These are phyloP conservation scores for Fusarium sp. DNA, from an alignment of 2,329 filamentous ascomycete genomes.

Conservation along the genomic window DNA sequence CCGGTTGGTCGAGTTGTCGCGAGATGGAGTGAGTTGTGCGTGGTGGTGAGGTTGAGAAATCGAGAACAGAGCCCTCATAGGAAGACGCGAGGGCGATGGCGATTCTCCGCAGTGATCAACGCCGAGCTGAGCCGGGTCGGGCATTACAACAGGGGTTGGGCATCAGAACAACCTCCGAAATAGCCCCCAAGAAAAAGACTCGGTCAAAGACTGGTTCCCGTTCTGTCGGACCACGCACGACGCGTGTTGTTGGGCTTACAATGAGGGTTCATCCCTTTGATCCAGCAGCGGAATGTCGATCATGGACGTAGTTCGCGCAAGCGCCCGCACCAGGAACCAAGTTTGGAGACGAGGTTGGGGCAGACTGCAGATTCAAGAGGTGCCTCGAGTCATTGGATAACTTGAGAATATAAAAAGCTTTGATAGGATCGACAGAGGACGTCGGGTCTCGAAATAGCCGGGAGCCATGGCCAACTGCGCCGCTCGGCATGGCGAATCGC, in stretches of 20 bases:
- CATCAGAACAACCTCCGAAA: conserved; percentile 15
- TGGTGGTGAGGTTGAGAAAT: conserved; percentile 1
- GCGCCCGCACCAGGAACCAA: conserved; percentile 20
- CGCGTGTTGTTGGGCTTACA: neutral
- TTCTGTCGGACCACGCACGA: neutral
- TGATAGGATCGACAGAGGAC: conserved; percentile 38
- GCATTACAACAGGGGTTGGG: conserved; percentile 15
- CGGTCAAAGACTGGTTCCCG: neutral
- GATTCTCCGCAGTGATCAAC: conserved; percentile 23
- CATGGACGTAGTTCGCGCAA: conserved; percentile 16
- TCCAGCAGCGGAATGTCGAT: conserved; percentile 22
- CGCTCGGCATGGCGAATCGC: conserved; percentile 20
- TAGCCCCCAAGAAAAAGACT: neutral
- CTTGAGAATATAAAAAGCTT: conserved; percentile 31
- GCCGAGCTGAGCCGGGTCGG: conserved; percentile 19
- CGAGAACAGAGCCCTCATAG: neutral
- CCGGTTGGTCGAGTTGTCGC: conserved; percentile 34
- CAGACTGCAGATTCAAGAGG: neutral
- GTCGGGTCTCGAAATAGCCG: conserved; percentile 25
- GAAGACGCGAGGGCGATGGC: conserved; percentile 2
- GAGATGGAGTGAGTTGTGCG: conserved; percentile 18
- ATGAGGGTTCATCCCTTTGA: conserved; percentile 3
- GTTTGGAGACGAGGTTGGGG: conserved; percentile 20
- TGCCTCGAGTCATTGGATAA: conserved; percentile 24
- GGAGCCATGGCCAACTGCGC: conserved; percentile 37